Evolutionary conservation across 768 basidiomycete genomes (phyloP).

Genomic region (Boletus vinaceobasis): DNA sequence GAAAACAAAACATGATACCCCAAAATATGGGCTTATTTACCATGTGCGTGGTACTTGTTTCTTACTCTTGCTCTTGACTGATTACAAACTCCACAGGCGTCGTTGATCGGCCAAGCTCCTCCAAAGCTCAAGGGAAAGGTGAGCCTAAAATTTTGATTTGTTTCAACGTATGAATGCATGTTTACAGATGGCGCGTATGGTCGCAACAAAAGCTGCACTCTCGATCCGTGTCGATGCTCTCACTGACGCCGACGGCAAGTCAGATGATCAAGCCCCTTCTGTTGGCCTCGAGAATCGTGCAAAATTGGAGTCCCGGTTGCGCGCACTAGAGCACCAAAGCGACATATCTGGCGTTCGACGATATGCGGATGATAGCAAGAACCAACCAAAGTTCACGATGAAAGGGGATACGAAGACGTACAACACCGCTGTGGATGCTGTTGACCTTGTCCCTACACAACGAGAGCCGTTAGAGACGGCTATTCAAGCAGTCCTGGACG

Average conservation of each 20-base stretch:
- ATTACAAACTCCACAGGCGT: conserved; percentile 53
- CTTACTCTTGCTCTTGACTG: background rate
- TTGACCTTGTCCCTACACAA: conserved; percentile 83
- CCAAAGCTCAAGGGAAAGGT: conserved; percentile 98
- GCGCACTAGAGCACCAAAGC: conserved; percentile 79
- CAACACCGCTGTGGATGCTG: conserved; percentile 80
- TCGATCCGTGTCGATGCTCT: conserved; percentile 98
- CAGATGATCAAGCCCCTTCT: conserved; percentile 73
- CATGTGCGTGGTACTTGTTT: conserved; percentile 56
- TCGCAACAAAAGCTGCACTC: conserved; percentile 95
- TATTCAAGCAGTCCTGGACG: conserved; percentile 69
- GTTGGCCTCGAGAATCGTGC: conserved; percentile 92
- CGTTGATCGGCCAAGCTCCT: conserved; percentile 94
- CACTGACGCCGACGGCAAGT: conserved; percentile 88
- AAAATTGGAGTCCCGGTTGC: conserved; percentile 92
- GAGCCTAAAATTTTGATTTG: conserved; percentile 10
- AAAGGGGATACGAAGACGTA: conserved; percentile 76
- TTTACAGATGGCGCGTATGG: conserved; percentile 95
- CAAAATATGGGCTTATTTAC: conserved; percentile 99
- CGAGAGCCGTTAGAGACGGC: conserved; percentile 75
- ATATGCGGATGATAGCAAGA: conserved; percentile 57
- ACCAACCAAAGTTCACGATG: conserved; percentile 82
- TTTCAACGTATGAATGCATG: background rate
- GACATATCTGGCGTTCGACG: conserved; percentile 72
- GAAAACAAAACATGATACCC: conserved; percentile 90